phyloP scores from a whole-genome alignment of 2,329 filamentous ascomycete species.

The Didymella keratinophila region DNA sequence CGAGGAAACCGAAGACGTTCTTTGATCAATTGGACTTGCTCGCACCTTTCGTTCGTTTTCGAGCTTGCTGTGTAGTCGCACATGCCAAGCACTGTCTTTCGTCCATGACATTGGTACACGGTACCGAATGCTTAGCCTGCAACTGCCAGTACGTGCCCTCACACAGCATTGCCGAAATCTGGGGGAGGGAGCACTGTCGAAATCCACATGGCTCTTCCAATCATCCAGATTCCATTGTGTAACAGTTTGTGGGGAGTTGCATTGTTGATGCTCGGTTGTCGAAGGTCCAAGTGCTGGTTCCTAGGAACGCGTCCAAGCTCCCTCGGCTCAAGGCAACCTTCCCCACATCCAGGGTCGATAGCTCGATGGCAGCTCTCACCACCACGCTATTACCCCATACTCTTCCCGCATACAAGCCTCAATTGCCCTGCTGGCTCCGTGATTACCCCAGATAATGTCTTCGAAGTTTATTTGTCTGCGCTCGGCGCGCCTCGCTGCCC shows the following conservation, averaged over 20 bases:
- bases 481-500: constrained; percentile 47
- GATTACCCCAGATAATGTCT: constrained; percentile 33
- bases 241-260: constrained; percentile 14
- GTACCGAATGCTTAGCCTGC: constrained; percentile 23
- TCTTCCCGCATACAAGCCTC: constrained; percentile 8
- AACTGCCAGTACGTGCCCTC: constrained; percentile 16
- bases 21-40: neutral
- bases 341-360: constrained; percentile 14
- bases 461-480: constrained; percentile 44
- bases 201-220: constrained; percentile 11
- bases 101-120: constrained; percentile 18
- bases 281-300: constrained; percentile 9
- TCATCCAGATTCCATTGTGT: constrained; percentile 22
- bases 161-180: constrained; percentile 21
- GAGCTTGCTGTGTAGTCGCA: neutral
- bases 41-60: neutral
- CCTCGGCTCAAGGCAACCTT: constrained; percentile 20
- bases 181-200: constrained; percentile 17
- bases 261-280: constrained; percentile 19
- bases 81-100: constrained; percentile 15
- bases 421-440: constrained; percentile 12
- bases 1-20: neutral
- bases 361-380: constrained; percentile 14
- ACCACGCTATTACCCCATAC: constrained; percentile 20
- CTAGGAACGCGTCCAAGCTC: constrained; percentile 14